Evolutionary conservation across 768 basidiomycete species (phyloP), one percentile per base, ranked within the genome.

Genomic region (Lactarius hengduanensis): DNA sequence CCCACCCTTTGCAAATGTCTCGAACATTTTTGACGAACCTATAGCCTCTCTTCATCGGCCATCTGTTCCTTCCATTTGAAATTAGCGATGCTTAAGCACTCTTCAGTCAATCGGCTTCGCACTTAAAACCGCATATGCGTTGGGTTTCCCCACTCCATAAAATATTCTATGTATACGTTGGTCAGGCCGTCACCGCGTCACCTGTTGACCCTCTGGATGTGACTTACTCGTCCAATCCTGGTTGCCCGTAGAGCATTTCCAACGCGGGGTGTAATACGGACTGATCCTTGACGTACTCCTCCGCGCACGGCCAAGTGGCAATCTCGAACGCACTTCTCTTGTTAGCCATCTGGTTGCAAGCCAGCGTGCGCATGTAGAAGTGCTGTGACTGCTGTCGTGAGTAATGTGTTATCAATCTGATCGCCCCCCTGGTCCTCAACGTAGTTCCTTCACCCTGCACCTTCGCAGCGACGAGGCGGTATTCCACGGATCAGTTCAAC

Each of bases 301-400:
- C 65, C 30, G 65, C 59, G 40, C 61, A 58, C 10, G 61, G 61
- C 65, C 65, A 66, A 40, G 45, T 40, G 22, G 13, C 32, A 15
- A 67, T 10, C 20, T 67, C 61, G 57, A 62, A 67, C 11, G 57
- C 57, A 18, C 40, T 34, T 36, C n/a, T 62, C 57, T 55, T 58
- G 18, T 38, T 56, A n/a, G 16, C 26, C 59, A 59, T 59, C 2
- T 20, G 10, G 45, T 47, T 22, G n/a, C 45, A 47, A 9, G n/a
- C 9, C 45, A 47, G 11, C n/a, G n/a, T 22, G 11, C 47, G 22
- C 47, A 3, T 50, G 11, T 22, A 41, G 41, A 15, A 6, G 16
- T 6, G 16, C 41, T 18, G 16, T 13, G 4, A 6, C 6, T 6
- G 16, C 41, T 18, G 16, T 13, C 16, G 6, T 18, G 41, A 18